phyloP scores from a whole-genome alignment of 2,329 filamentous ascomycete species.

The Blastomyces emzantsi region DNA sequence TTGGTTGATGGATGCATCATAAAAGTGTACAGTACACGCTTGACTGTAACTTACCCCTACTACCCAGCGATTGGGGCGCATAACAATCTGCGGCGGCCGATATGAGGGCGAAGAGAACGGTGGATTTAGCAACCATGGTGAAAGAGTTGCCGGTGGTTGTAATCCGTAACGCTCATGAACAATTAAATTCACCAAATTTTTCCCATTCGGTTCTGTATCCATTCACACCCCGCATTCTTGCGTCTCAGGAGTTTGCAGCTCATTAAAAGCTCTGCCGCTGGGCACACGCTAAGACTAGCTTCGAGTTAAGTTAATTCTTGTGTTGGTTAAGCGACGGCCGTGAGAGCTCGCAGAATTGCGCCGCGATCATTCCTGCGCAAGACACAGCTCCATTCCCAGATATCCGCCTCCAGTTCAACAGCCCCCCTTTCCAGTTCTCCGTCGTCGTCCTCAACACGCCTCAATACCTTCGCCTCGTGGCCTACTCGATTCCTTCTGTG shows the following conservation, averaged over 20 bases:
- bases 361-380: background rate
- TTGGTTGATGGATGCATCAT: background rate
- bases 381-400: background rate
- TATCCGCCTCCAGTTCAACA: background rate
- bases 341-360: background rate
- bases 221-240: background rate
- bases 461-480: background rate
- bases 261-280: background rate
- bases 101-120: background rate
- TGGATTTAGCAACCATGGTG: background rate
- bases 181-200: background rate
- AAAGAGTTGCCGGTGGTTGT: background rate
- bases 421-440: background rate
- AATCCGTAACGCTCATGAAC: background rate
- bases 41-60: background rate
- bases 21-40: background rate
- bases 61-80: background rate
- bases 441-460: background rate
- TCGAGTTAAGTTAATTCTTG: background rate
- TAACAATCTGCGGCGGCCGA: background rate
- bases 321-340: background rate
- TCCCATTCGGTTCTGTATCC: background rate
- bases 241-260: too few relatives aligned
- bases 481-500: background rate
- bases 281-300: background rate